Evolutionary conservation across 257 asterid genomes (phyloP).

Genomic region (Solanum tarijense): DNA sequence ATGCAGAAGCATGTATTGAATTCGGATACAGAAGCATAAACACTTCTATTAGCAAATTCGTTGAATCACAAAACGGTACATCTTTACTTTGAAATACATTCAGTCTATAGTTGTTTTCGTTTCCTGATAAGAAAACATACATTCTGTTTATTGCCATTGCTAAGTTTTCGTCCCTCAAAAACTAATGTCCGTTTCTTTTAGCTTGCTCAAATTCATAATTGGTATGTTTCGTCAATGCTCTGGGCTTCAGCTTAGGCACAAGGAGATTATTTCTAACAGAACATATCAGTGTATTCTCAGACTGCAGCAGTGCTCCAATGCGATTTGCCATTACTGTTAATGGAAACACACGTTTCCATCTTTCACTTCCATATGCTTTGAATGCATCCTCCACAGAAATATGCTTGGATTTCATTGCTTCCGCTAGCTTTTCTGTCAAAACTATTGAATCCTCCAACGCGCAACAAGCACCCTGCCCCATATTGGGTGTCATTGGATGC

Average conservation of each 20-base stretch:
- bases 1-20: neutral
- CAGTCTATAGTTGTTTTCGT: neutral
- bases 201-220: conserved; percentile 40
- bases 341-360: conserved; percentile 62
- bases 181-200: neutral
- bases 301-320: conserved; percentile 56
- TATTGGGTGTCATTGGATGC: conserved; percentile 99
- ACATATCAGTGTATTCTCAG: conserved; percentile 46
- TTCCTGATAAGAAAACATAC: neutral
- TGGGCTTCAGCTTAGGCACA: conserved; percentile 50
- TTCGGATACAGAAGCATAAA: neutral
- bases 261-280: conserved; percentile 47
- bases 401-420: conserved; percentile 27
- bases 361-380: conserved; percentile 38
- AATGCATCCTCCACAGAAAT: conserved; percentile 49
- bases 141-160: neutral
- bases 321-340: conserved; percentile 46
- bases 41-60: neutral
- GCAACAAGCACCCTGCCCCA: conserved; percentile 90
- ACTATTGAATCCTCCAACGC: conserved; percentile 74
- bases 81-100: neutral
- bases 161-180: neutral
- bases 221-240: conserved; percentile 54
- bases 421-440: conserved; percentile 34
- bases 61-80: neutral